A percentile compares a stretch with the other conserved stretches of the same genome.
Evolutionary conservation across 129 eudicot species (phyloP).

Genomic region (Deinandra increscens): DNA sequence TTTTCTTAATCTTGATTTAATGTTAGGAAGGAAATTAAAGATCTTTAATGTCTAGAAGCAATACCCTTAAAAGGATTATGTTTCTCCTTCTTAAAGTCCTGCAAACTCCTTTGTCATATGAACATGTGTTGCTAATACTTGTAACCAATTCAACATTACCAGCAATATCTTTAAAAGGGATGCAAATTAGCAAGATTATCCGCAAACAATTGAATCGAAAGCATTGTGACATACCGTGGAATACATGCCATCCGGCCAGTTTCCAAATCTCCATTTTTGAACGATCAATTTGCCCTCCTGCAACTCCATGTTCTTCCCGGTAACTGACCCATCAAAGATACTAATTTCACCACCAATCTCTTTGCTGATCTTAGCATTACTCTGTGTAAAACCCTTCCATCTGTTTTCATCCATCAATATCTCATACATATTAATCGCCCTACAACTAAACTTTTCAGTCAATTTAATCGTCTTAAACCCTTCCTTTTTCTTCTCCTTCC

Average conservation of each 20-base stretch:
- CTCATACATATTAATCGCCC: constrained; percentile 80
- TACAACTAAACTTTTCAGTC: constrained; percentile 86
- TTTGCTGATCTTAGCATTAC: constrained; percentile 84
- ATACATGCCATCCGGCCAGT: constrained; percentile 84
- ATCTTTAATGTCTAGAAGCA: neutral
- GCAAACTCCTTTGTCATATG: neutral
- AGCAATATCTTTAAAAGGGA: too few species aligned
- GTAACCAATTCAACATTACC: too few species aligned
- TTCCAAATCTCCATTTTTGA: constrained; percentile 96
- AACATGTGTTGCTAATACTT: neutral
- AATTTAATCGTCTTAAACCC: constrained; percentile 84
- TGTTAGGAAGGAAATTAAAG: neutral
- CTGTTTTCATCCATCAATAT: constrained; percentile 98
- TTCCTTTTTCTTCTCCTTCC: constrained; percentile 49
- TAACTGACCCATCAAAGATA: constrained; percentile 84
- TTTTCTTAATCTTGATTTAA: neutral
- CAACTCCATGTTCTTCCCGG: constrained; percentile 76
- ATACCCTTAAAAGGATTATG: neutral
- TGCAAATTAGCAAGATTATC: neutral
- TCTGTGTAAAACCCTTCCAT: constrained; percentile 97
- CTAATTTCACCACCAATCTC: constrained; percentile 87
- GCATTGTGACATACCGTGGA: constrained; percentile 49
- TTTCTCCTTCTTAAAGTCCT: neutral
- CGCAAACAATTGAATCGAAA: neutral
- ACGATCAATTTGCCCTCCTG: constrained; percentile 86